A percentile compares a stretch with the other conserved stretches of the same genome.
phyloP scores from a whole-genome alignment of 331 rosid genomes.

The Prunus yedoensis region DNA sequence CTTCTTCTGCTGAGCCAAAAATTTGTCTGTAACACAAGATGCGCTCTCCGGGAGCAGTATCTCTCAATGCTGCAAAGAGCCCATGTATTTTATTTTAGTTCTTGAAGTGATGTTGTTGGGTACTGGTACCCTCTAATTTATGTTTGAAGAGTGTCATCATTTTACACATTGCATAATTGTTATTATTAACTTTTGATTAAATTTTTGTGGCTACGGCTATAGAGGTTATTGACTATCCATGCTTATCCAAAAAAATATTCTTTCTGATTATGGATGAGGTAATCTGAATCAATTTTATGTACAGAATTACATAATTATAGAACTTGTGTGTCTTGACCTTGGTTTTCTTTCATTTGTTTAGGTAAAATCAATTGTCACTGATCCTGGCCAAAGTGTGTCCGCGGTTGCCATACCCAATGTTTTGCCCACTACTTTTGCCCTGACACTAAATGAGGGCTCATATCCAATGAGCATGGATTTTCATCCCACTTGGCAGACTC shows the following conservation, averaged over 20 bases:
- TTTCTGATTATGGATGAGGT: too few relatives aligned
- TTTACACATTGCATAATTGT: neutral
- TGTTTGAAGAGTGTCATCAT: neutral
- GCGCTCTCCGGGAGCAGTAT: neutral
- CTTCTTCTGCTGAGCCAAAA: conserved; percentile 9
- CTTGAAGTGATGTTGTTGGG: too few relatives aligned
- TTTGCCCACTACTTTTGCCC: conserved; percentile 23
- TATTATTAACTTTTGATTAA: conserved; percentile 5
- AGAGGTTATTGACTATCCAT: too few relatives aligned
- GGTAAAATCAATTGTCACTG: conserved; percentile 10
- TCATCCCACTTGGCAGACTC: too few relatives aligned
- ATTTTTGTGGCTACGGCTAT: conserved; percentile 9
- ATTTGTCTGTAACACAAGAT: conserved; percentile 18
- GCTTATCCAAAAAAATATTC: too few relatives aligned
- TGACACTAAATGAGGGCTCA: too few relatives aligned
- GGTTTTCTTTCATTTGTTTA: neutral
- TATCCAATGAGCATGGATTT: too few relatives aligned
- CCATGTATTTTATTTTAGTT: too few relatives aligned
- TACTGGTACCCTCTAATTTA: neutral
- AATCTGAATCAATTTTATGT: too few relatives aligned
- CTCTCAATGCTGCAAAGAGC: neutral
- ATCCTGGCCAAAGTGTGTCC: conserved; percentile 14
- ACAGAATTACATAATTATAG: too few relatives aligned
- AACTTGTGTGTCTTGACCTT: neutral
- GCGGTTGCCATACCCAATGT: conserved; percentile 2